Conservation (phyloP, 2,329 filamentous ascomycete species). For the Colletotrichum euphorbiae region DNA sequence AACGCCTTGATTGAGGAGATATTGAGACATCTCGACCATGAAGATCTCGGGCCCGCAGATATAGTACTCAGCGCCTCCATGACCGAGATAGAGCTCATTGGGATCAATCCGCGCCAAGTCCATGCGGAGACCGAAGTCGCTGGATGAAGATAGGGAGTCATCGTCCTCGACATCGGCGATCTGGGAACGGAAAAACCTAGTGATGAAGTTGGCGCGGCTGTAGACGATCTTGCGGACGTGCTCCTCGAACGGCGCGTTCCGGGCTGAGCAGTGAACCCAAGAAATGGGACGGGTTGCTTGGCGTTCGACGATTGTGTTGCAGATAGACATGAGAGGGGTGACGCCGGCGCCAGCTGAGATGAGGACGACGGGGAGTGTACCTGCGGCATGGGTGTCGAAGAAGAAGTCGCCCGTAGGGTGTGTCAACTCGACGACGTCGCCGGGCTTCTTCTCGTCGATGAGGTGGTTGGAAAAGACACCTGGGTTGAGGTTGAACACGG, state of each 20-base stretch:
- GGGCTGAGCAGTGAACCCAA: slow-evolving; percentile 68
- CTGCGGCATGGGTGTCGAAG: slow-evolving; percentile 57
- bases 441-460: slow-evolving; percentile 70
- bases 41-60: slow-evolving; percentile 67
- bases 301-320: slow-evolving; percentile 63
- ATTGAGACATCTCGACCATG: slow-evolving; percentile 62
- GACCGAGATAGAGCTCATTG: slow-evolving; percentile 58
- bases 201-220: slow-evolving; percentile 50
- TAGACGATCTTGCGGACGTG: slow-evolving; percentile 60
- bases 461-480: slow-evolving; percentile 78
- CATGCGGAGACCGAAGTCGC: slow-evolving; percentile 54
- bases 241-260: slow-evolving; percentile 63
- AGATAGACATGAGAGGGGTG: slow-evolving; percentile 70
- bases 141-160: slow-evolving; percentile 57
- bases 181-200: slow-evolving; percentile 63
- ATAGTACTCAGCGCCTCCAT: slow-evolving; percentile 63
- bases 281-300: slow-evolving; percentile 62
- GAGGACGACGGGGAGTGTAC: slow-evolving; percentile 65
- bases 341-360: slow-evolving; percentile 72
- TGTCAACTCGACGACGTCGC: slow-evolving; percentile 72
- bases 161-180: slow-evolving; percentile 57
- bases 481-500: slow-evolving; percentile 61
- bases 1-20: slow-evolving; percentile 55
- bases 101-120: slow-evolving; percentile 59
- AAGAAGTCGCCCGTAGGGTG: slow-evolving; percentile 75